Base-by-base conservation (phyloP, 192 early-diverging fungal species). In the Coemansia sp. region DNA sequence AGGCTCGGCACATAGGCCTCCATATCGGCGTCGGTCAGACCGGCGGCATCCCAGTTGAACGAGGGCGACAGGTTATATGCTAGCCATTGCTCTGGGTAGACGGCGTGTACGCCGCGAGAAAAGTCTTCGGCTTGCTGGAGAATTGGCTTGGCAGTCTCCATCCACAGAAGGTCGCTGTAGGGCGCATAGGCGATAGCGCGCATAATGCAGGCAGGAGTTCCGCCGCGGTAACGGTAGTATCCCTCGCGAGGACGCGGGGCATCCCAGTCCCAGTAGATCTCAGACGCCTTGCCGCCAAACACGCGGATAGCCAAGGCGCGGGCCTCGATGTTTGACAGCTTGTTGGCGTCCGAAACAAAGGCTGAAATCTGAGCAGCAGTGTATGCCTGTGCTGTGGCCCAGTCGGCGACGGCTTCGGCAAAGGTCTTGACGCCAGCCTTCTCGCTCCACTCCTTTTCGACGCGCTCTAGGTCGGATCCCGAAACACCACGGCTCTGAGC, bases 41-140 rank as follows among this genome's bases (percentile, higher is more conserved):
- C 96, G 22, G 97, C 95, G 13, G 95, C 94, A 76, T 96, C 94
- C 95, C 96, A 98, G 91, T 98, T 98, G 90, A 97, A 98, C 31
- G 94, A 96, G 27, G 97, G 97, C 43, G 92, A 95, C 62, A 98
- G 78, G 88, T 98, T 98, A 89, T 98, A 98, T 22, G 95, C 93
- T 36, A 98, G 89, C 90, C 94, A 91, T 65, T 90, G 85, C 42
- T 94, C 80, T 44, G 97, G 96, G 74, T 90, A 87, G 40, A 87
- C 89, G 66, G 88, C 82, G 66, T 88, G 89, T 16, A 98, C 96
- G 66, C 95, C 95, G 29, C 86, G 71, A 43, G 96, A 66, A 80
- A 98, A 98, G 86, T 97, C 89, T 74, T 91, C 88, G 68, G 97
- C 96, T 85, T 98, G 97, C 57, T 87, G 73, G 68, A 92, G 87